Evolutionary conservation across 306 rosid genomes (phyloP), one percentile per base, ranked within the genome.

Genomic region (Malus orientalis): DNA sequence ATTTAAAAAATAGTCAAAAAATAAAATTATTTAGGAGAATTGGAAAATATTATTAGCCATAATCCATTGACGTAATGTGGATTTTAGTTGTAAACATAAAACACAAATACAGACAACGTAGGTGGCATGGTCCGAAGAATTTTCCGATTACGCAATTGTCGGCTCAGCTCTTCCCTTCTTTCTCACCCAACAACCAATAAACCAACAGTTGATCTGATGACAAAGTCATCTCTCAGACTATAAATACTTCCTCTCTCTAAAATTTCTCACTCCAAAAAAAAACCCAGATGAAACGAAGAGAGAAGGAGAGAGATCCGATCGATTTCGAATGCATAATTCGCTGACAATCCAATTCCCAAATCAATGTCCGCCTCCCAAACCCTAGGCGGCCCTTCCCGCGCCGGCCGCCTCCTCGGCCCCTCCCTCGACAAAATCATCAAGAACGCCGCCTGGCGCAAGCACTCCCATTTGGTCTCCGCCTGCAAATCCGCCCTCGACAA

Each of bases 381-480:
- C 81, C 93, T 95, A 25, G 97, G 97, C 70, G 99, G 99, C 10
- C 49, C 87, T 9, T 90, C 99, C 47, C 89, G 99, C 13, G 88
- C 96, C 79, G 99, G 99, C 66, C 90, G 97, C 29, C 86, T 88
- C 29, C 74, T 95, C 11, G 98, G 99, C 40, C 98, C 99, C 40
- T 92, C 98, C 4, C 89, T 96, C 7, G 99, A 96, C 77, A 96
- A 96, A 86, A 91, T 96, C 80, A 86, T 96, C 19, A 96, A 96
- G 81, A 96, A 96, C 84, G 98, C 98, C 4, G 98, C 98, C 2
- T 96, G 99, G 99, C 95, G 99, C 29, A 96, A 96, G 88, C 99
- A 96, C 83, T 92, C 98, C 27, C 91, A 89, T 54, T 91, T 96
- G 64, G 99, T 96, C 74, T 89, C 99, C 70, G 67, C 93, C 78